Conservation (phyloP, 1,284 basidiomycete genomes). For the Ceratobasidium sp. region DNA sequence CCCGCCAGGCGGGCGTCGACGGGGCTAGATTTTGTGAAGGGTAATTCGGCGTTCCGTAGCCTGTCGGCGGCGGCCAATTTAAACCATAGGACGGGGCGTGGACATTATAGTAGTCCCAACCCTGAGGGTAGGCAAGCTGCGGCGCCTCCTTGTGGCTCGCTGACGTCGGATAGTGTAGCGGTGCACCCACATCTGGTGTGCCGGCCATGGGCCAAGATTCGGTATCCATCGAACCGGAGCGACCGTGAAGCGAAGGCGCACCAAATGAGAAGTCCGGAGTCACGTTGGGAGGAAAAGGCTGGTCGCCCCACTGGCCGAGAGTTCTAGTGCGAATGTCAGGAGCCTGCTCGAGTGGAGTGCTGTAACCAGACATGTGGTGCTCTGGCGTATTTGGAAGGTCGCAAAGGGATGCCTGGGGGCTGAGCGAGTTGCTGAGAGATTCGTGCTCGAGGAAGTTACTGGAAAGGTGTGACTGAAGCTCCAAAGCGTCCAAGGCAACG, state of each 20-base stretch:
- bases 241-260: constrained; percentile 12
- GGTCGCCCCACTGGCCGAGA: constrained; percentile 16
- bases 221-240: constrained; percentile 26
- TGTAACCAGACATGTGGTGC: constrained; percentile 31
- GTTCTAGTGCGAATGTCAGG: constrained; percentile 22
- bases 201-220: constrained; percentile 34
- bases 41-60: constrained; percentile 27
- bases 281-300: not conserved
- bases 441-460: constrained; percentile 8
- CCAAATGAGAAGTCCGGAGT: constrained; percentile 11
- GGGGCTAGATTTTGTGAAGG: constrained; percentile 32
- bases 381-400: constrained; percentile 30
- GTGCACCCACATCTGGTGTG: constrained; percentile 9
- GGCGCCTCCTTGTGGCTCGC: constrained; percentile 19
- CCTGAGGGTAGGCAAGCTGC: constrained; percentile 35
- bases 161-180: constrained; percentile 3
- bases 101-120: constrained; percentile 36
- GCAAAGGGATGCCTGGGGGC: constrained; percentile 16
- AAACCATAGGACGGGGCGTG: constrained; percentile 23
- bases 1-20: constrained; percentile 31
- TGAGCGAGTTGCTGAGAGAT: constrained; percentile 5
- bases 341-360: constrained; percentile 11
- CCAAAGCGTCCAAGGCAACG: constrained; percentile 29
- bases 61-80: constrained; percentile 32
- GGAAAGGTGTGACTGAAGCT: constrained; percentile 31